Evolutionary conservation across 176 grass and related monocot species (phyloP), one percentile per base, ranked within the genome.

Genomic region (Oryza rufipogon): DNA sequence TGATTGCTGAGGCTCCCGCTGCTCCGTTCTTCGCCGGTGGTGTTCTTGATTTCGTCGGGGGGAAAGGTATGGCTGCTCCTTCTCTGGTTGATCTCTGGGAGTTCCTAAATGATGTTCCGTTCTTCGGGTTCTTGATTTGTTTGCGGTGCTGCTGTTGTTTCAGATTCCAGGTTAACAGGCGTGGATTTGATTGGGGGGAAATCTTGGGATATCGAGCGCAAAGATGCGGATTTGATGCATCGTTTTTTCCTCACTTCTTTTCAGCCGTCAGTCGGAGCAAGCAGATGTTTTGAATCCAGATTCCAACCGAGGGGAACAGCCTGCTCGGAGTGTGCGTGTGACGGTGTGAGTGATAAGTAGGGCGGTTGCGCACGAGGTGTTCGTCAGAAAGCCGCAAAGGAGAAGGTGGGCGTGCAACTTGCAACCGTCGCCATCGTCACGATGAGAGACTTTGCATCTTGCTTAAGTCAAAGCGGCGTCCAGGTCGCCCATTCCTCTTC

Each of bases 361-460:
- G 47, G 74, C 47, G 36, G 80, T 23, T 86, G 88, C 68, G 9
- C 84, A 30, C 80, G 5, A 25, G 17, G 3, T 83, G 84, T 86
- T 90, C 84, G 88, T 79, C 68, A n/a, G 74, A 86, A 90, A 75
- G 75, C 74, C 84, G 0, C 68, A 69, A 32, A 32, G 30, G 15
- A 3, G 63, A 64, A 11, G 67, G 17, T 44, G 64, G 45, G 42
- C 54, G 7, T 58, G 58, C 8, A 63, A 23, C 2, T 60, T 48
- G 73, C 78, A 56, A 38, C 88, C 44, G 16, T 36, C 68, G 12
- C 32, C 54, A 10, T 48, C 73, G 51, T 74, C 61, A 22, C 60
- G 2, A 92, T 90, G 91, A 92, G 85, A 41, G 85, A 92, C 79
- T 84, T 92, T 42, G 70, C 87, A 22, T 92, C 91, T 71, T 92